These are phyloP conservation scores for Phoenix roebelenii DNA, from an alignment of 176 grass and related monocot genomes.

Conservation along the genomic window DNA sequence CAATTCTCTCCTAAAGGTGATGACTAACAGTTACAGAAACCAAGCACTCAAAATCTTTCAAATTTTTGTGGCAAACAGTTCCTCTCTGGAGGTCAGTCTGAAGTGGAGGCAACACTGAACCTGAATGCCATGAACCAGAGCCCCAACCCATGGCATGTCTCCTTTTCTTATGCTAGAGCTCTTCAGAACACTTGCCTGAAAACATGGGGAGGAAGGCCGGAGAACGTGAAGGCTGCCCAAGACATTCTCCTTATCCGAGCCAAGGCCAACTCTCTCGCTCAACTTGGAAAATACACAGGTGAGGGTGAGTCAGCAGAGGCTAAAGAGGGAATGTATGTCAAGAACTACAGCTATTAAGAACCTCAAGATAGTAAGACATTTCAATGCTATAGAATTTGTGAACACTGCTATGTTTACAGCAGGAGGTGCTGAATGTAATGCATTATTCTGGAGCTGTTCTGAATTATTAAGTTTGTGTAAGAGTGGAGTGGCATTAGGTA, in stretches of 20 bases:
- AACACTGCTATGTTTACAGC: too few species aligned
- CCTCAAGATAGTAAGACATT: background rate
- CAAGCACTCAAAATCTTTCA: background rate
- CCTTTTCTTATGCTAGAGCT: conserved; percentile 86
- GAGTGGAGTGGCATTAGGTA: background rate
- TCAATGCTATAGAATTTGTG: too few species aligned
- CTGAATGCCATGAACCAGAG: conserved; percentile 97
- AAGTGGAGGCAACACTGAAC: conserved; percentile 92
- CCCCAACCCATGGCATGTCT: conserved; percentile 88
- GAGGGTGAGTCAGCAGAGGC: conserved; percentile 79
- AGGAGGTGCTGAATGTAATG: too few species aligned
- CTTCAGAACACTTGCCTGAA: conserved; percentile 99
- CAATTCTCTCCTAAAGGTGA: too few species aligned
- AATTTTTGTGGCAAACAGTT: conserved; percentile 42
- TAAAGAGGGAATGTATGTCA: conserved; percentile 83
- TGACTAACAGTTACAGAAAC: background rate
- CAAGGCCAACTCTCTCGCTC: conserved; percentile 86
- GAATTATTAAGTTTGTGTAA: background rate
- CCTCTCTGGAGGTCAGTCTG: conserved; percentile 91
- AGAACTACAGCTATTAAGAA: conserved; percentile 90
- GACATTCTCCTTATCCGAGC: conserved; percentile 64
- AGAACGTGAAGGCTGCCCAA: conserved; percentile 85
- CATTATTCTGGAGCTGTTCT: too few species aligned
- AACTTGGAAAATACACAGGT: conserved; percentile 86
- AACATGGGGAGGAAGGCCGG: conserved; percentile 76